These are phyloP conservation scores for Backusella mclennaniae DNA, from an alignment of 192 early-diverging fungal genomes.

Conservation along the genomic window DNA sequence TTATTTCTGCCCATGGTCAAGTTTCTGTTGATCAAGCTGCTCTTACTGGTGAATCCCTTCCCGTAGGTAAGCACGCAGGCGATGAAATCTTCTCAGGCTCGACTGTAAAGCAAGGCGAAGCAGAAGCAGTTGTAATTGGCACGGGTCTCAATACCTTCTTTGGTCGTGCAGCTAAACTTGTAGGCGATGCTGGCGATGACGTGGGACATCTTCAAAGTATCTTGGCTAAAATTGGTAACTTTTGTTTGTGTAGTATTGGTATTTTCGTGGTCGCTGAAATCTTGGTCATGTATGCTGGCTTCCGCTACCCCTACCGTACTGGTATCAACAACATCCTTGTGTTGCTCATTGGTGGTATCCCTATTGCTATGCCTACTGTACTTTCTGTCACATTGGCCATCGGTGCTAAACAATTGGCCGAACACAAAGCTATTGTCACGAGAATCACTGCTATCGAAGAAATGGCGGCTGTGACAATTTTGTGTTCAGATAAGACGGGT, in stretches of 20 bases:
- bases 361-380: constrained; percentile 82
- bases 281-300: constrained; percentile 70
- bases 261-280: constrained; percentile 70
- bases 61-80: constrained; percentile 64
- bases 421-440: constrained; percentile 81
- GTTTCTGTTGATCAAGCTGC: constrained; percentile 72
- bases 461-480: constrained; percentile 76
- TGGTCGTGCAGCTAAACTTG: constrained; percentile 77
- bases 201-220: constrained; percentile 75
- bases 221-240: constrained; percentile 75
- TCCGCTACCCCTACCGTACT: constrained; percentile 67
- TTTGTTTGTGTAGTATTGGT: constrained; percentile 70
- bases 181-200: constrained; percentile 69
- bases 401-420: constrained; percentile 77
- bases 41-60: constrained; percentile 74
- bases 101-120: constrained; percentile 79
- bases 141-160: constrained; percentile 84
- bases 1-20: constrained; percentile 57
- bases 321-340: constrained; percentile 80
- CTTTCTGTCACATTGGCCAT: constrained; percentile 78
- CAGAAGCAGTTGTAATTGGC: constrained; percentile 74
- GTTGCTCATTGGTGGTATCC: constrained; percentile 78
- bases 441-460: constrained; percentile 81
- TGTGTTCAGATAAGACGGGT: constrained; percentile 95
- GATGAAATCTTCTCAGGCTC: constrained; percentile 79